Base-by-base conservation (phyloP, 108 stramenopile species). In the Cyclotella cryptica region DNA sequence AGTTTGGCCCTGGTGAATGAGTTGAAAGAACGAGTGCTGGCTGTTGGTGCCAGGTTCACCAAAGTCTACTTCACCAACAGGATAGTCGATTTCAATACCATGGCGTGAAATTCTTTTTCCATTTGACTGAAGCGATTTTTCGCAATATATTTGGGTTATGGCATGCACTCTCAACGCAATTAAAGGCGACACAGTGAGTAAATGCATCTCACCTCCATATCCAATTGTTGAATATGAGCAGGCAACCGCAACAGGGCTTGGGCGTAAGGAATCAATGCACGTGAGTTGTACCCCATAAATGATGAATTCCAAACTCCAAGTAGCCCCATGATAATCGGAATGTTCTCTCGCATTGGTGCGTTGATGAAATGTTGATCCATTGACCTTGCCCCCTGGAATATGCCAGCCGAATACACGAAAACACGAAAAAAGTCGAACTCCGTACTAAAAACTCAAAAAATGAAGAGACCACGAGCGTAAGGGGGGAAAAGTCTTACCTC, bases 201-300 rank as follows among this genome's bases (percentile, higher is more conserved):
- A 73, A 88, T 89, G 45, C 46, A 49, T 19, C 74, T 49, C 51
- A 77, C 76, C 89, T 99, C 99, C 99, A 99, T 99, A 78, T 98
- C 98, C 67, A 99, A 86, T 84, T 99, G 99, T 85, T 99, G 99
- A 71, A 99, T 98, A 84, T 99, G 98, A 30, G 98, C 98, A n/a
- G 99, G 98, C 64, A 99, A 86, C 67, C 93, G 93, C 71, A 98
- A 75, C 29, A 99, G 82, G 4, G 98, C 99, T 87, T 99, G 97
- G 6, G 98, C 96, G 84, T 99, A 99, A 7, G 99, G 98, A 45
- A 99, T 84, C 24, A 88, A 84, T 28, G 93, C 90, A 40, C 93
- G 72, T 7, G 92, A 84, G 49, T 88, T 96, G 81, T 93, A 93
- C n/a, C 88, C 88, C 79, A 99, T 81, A 83, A 99, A 99, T 54